phyloP scores from a whole-genome alignment of 2,329 filamentous ascomycete genomes.

The Teratosphaeria pseudoeucalypti region DNA sequence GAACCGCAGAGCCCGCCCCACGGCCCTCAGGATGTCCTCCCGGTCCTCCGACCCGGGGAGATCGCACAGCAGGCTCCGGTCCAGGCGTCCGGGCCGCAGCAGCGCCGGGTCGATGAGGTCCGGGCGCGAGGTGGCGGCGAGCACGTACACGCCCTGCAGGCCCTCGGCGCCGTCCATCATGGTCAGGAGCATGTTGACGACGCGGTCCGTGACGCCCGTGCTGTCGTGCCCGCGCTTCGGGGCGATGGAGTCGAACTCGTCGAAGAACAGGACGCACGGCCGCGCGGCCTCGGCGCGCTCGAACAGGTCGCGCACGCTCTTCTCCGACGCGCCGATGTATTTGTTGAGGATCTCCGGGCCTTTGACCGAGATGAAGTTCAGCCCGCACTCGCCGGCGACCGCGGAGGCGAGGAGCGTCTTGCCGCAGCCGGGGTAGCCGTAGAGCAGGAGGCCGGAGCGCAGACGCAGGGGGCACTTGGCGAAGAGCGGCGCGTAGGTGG shows the following conservation, averaged over 20 bases:
- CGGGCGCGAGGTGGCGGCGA: constrained; percentile 85
- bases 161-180: constrained; percentile 99
- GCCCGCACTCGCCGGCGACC: constrained; percentile 92
- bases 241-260: constrained; percentile 96
- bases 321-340: constrained; percentile 96
- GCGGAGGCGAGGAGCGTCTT: constrained; percentile 93
- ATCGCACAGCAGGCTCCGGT: constrained; percentile 87
- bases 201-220: constrained; percentile 95
- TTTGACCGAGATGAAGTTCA: constrained; percentile 98
- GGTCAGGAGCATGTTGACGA: constrained; percentile 94
- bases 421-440: constrained; percentile 91
- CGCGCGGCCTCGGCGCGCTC: constrained; percentile 82
- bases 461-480: constrained; percentile 90
- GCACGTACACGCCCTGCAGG: constrained; percentile 85
- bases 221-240: constrained; percentile 95
- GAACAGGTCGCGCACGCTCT: constrained; percentile 89
- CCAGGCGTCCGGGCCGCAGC: constrained; percentile 78
- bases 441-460: constrained; percentile 82
- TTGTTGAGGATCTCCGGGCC: constrained; percentile 98
- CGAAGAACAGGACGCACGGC: constrained; percentile 94
- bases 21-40: constrained; percentile 74
- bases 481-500: constrained; percentile 95
- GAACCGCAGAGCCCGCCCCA: constrained; percentile 73
- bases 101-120: constrained; percentile 93
- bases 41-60: constrained; percentile 73